Conservation (phyloP, 306 rosid species). For the Quercus wislizeni region DNA sequence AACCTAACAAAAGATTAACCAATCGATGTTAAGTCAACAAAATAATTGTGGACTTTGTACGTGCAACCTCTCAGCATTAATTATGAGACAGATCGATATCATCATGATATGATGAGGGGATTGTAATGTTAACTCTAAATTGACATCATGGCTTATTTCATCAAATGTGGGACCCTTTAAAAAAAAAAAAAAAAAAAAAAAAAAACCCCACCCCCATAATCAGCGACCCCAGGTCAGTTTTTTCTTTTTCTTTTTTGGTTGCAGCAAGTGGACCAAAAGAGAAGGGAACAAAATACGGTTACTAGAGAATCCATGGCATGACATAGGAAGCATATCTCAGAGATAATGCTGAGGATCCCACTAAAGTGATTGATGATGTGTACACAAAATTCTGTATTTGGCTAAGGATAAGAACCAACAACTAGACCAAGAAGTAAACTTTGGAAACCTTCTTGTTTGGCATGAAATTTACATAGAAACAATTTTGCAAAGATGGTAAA, state of each 20-base stretch:
- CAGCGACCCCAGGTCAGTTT: not conserved
- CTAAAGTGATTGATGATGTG: conserved; percentile 1
- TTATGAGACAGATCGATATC: not conserved
- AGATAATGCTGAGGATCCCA: conserved; percentile 17
- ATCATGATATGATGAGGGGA: not conserved
- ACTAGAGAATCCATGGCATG: not conserved
- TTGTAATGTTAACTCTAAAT: not conserved
- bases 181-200: no score
- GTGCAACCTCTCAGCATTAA: not conserved
- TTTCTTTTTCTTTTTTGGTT: no score
- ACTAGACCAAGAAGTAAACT: not conserved
- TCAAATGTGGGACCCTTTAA: not conserved
- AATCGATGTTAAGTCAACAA: not conserved
- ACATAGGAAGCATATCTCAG: conserved; percentile 5
- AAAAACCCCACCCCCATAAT: not conserved
- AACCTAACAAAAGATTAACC: not conserved
- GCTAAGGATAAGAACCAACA: not conserved
- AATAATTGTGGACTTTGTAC: not conserved
- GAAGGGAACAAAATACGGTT: conserved; percentile 8
- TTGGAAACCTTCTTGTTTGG: not conserved
- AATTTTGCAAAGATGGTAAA: no score
- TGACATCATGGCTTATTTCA: conserved; percentile 10
- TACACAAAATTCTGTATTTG: not conserved
- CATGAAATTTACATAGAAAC: no score
- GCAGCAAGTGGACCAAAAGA: conserved; percentile 10